Base-by-base conservation (phyloP, 768 basidiomycete genomes). In the Porpolomopsis calyptriformis region DNA sequence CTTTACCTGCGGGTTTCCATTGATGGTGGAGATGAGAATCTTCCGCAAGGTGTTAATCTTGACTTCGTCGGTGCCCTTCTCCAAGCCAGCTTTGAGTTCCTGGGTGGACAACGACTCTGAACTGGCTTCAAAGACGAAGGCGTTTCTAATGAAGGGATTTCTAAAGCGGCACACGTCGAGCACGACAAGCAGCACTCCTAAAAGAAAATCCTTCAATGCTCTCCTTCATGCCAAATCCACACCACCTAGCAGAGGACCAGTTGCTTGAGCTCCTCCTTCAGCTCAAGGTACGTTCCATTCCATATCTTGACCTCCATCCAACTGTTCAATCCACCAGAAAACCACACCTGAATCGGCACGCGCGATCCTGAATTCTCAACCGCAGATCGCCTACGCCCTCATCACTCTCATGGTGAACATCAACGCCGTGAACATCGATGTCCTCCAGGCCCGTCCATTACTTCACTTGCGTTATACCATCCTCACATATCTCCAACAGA, bases 31-130 rank as follows among this genome's bases (percentile, higher is more conserved):
- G 47, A 90, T 74, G 52, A 97, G 84, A 66, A 98, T 93, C 71
- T 80, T 84, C 62, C 91, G 78, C 76, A 97, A 79, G 59, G 91
- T 88, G 70, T 97, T 92, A 56, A 94, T 70, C 70, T 96, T 97
- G 70, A 93, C 82, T 54, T 98, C 94, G 64, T 97, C 92, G 18
- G 88, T 82, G 47, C 94, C 93, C 68, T 96, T 97, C 68, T 99
- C 88, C 42, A 97, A 72, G 27, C 79, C 73, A 49, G 80, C 72
- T 51, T 88, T 76, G 40, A 96, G 75, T 53, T 97, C 92, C 52
- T 82, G 74, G 1, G 77, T 76, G n/a, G 85, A 80, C 4, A 85
- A 88, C 16, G 77, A 73, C 63, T 90, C 88, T 29, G 74, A 69
- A 40, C 65, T 71, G 54, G 81, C 80, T 57, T 90, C 86, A 33